Evolutionary conservation across 345 rosid species (phyloP), one percentile per base, ranked within the genome.

Genomic region (Citrus trifoliata): DNA sequence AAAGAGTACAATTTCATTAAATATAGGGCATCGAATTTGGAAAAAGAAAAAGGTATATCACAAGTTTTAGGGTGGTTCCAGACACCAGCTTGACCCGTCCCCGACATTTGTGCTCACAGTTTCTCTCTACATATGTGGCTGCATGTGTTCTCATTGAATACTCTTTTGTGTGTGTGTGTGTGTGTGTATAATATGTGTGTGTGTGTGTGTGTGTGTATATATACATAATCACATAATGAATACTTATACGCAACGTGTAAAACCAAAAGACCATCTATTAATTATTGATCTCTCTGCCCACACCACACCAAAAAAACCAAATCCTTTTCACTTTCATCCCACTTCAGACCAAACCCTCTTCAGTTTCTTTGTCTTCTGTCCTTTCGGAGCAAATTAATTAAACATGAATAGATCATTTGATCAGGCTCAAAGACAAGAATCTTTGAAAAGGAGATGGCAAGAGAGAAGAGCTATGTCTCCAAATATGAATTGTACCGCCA

Each of bases 361-460:
- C 60, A 82, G 78, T 73, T 82, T 76, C 71, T 66, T 82, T 71
- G 51, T 46, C 51, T 46, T 46, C 51, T 46, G 51, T 46, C 16
- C 18, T 13, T 46, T 46, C 51, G 3, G 18, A 46, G 16, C 22
- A 53, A 53, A 53, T 53, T 53, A 46, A 46, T 46, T 53, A 12
- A 53, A 46, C 10, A 69, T 5, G 63, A 92, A 86, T 74, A 79
- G 83, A 80, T 46, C 51, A 46, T 85, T 85, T 68, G 87, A 46
- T 46, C 51, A 85, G 68, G 69, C 88, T 70, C 91, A 83, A 79
- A 85, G 82, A 70, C 91, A 89, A 83, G 89, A 86, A 30, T 76
- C 93, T 22, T 48, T 85, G 32, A 88, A 87, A 73, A 80, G 87
- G 80, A 89, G 86, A 81, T 85, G 87, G 88, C 91, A 86, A 75